A percentile compares a stretch with the other conserved stretches of the same genome.
Evolutionary conservation across 441 rosid species (phyloP).

Genomic region (Lepidium campestre): DNA sequence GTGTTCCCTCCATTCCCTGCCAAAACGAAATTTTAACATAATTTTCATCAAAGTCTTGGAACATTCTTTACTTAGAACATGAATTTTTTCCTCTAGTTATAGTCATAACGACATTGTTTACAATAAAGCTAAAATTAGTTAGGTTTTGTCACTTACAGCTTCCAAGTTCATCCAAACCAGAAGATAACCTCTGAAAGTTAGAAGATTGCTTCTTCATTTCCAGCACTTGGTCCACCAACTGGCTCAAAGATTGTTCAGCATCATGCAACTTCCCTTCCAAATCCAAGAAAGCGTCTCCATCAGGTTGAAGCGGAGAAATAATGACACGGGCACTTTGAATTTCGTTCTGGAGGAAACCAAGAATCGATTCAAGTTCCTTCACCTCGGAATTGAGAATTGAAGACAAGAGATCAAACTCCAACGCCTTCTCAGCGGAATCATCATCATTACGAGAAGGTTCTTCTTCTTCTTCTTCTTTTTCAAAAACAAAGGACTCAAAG

Average conservation of each 20-base stretch:
- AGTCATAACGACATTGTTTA: neutral
- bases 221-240: constrained; percentile 47
- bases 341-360: constrained; percentile 33
- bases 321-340: constrained; percentile 30
- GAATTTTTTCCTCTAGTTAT: neutral
- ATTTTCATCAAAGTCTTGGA: neutral
- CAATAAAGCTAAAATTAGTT: neutral
- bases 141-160: constrained; percentile 37
- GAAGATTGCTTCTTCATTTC: constrained; percentile 66
- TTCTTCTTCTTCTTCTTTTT: constrained; percentile 27
- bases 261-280: constrained; percentile 60
- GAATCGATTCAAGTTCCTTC: constrained; percentile 48
- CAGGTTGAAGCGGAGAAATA: constrained; percentile 43
- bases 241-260: constrained; percentile 48
- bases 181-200: constrained; percentile 48
- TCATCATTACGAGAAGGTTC: neutral
- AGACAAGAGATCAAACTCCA: constrained; percentile 70
- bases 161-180: constrained; percentile 36
- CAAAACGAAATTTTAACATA: neutral
- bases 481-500: constrained; percentile 51
- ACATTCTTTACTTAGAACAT: neutral
- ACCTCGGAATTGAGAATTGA: constrained; percentile 66
- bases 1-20: constrained; percentile 44
- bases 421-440: constrained; percentile 42
- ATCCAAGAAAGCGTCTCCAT: constrained; percentile 39